Evolutionary conservation across 2,329 filamentous ascomycete species (phyloP).

Genomic region (Onygena corvina): DNA sequence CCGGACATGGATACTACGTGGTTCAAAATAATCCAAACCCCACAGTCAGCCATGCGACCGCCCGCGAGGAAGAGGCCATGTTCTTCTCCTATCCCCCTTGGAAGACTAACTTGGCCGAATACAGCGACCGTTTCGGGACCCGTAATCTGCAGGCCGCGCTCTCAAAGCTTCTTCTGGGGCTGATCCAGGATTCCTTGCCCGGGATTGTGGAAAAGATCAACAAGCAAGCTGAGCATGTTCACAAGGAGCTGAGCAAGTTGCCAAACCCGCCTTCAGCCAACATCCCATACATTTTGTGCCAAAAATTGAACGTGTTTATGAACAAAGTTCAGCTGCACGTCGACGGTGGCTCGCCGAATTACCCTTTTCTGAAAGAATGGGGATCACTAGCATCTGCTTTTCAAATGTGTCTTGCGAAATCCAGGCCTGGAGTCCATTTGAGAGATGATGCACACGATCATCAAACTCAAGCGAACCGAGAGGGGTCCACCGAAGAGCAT

Average conservation of each 20-base stretch:
- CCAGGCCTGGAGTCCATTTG: slow-evolving; percentile 28
- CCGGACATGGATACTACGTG: slow-evolving; percentile 67
- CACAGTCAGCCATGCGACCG: slow-evolving; percentile 34
- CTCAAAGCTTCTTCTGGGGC: slow-evolving; percentile 37
- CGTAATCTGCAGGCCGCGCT: slow-evolving; percentile 38
- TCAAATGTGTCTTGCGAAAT: slow-evolving; percentile 36
- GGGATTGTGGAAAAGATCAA: slow-evolving; percentile 32
- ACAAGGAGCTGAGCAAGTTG: slow-evolving; percentile 44
- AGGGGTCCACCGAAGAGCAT: background rate
- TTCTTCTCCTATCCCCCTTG: slow-evolving; percentile 44
- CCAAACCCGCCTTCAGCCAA: slow-evolving; percentile 56
- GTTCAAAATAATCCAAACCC: slow-evolving; percentile 48
- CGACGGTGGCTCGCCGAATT: slow-evolving; percentile 35
- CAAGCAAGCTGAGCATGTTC: slow-evolving; percentile 40
- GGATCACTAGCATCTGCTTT: slow-evolving; percentile 41
- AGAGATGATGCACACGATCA: slow-evolving; percentile 14
- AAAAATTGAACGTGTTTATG: slow-evolving; percentile 48
- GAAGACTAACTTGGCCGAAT: slow-evolving; percentile 30
- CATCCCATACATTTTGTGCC: slow-evolving; percentile 52
- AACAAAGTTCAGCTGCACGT: slow-evolving; percentile 43
- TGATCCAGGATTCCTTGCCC: slow-evolving; percentile 34
- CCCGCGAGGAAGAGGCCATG: slow-evolving; percentile 37
- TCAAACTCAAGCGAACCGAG: background rate
- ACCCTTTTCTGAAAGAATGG: slow-evolving; percentile 36
- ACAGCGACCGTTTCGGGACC: slow-evolving; percentile 42